A percentile compares a stretch with the other conserved stretches of the same genome.
These are phyloP conservation scores for Hevea brasiliensis DNA, from an alignment of 345 rosid species.

Conservation along the genomic window DNA sequence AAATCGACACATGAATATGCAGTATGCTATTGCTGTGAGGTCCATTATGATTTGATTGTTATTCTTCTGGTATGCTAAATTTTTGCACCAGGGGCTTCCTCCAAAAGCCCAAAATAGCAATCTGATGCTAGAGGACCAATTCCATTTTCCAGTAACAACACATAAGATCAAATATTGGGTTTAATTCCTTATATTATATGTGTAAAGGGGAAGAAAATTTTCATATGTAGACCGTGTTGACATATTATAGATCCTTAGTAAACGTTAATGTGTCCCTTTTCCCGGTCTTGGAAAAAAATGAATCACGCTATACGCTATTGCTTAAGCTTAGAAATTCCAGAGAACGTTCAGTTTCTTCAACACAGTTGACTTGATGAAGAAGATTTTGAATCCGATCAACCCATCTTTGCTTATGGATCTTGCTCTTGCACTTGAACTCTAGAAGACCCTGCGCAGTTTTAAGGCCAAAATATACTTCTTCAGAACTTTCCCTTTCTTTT, in stretches of 20 bases:
- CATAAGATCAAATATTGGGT: not conserved
- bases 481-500: constrained; percentile 72
- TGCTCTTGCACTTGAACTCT: constrained; percentile 87
- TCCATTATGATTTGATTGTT: not conserved
- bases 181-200: not conserved
- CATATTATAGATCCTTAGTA: not conserved
- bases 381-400: constrained; percentile 71
- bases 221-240: not conserved
- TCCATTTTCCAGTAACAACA: not conserved
- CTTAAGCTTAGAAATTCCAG: constrained; percentile 52
- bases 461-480: constrained; percentile 79
- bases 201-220: not conserved
- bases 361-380: constrained; percentile 56
- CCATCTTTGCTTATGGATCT: constrained; percentile 87
- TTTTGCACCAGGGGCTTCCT: not conserved
- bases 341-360: constrained; percentile 51
- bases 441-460: constrained; percentile 92
- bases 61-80: not conserved
- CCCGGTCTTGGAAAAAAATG: constrained; percentile 5
- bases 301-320: constrained; percentile 33
- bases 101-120: not conserved
- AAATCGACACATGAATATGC: not conserved
- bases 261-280: not conserved
- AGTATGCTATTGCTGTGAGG: not conserved
- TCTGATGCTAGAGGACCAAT: not conserved